Conservation (phyloP, 257 asterid species). For the Gardenia jasminoides region DNA sequence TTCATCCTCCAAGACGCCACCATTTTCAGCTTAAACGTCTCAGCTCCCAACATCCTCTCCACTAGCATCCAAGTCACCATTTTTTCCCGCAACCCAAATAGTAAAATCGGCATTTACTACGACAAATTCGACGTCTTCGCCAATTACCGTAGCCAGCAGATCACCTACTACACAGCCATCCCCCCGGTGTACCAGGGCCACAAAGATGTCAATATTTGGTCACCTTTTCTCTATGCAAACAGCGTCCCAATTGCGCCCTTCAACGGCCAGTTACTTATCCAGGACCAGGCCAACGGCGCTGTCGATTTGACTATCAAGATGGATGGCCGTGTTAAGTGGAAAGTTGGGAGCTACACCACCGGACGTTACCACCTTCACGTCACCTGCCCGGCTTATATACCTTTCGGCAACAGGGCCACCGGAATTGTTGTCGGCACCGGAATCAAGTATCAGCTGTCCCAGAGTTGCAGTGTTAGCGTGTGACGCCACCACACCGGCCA, state of each 20-base stretch:
- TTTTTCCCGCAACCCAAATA: slow-evolving; percentile 73
- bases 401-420: slow-evolving; percentile 37
- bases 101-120: slow-evolving; percentile 64
- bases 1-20: slow-evolving; percentile 94
- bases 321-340: slow-evolving; percentile 77
- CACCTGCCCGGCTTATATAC: slow-evolving; percentile 63
- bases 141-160: slow-evolving; percentile 64
- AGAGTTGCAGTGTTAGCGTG: slow-evolving; percentile 56
- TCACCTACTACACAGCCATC: slow-evolving; percentile 66
- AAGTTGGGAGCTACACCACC: slow-evolving; percentile 54
- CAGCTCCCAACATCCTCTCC: slow-evolving; percentile 78
- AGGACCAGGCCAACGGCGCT: slow-evolving; percentile 57
- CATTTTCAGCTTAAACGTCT: slow-evolving; percentile 69
- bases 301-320: slow-evolving; percentile 44
- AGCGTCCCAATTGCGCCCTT: slow-evolving; percentile 80
- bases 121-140: slow-evolving; percentile 52
- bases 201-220: slow-evolving; percentile 74
- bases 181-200: slow-evolving; percentile 82
- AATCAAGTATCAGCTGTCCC: slow-evolving; percentile 65
- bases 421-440: slow-evolving; percentile 59
- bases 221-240: slow-evolving; percentile 65
- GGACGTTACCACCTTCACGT: slow-evolving; percentile 76
- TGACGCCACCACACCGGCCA: slow-evolving; percentile 17
- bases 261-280: slow-evolving; percentile 52
- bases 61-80: slow-evolving; percentile 75